phyloP scores from a whole-genome alignment of 257 asterid species.

The Solanum okadae region DNA sequence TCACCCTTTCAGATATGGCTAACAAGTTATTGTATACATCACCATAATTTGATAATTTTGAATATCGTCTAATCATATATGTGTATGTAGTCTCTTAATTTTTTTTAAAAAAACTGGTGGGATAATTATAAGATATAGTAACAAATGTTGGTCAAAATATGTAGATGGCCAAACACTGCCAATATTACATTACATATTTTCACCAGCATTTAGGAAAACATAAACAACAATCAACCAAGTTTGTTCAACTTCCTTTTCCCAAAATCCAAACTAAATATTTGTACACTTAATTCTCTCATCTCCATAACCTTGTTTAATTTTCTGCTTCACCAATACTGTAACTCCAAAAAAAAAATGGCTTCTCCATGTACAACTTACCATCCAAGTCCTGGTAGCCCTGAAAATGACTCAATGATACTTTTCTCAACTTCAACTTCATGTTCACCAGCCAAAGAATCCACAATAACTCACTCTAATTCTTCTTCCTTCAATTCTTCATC shows the following conservation, averaged over 20 bases:
- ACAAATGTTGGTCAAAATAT: neutral
- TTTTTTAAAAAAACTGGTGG: neutral
- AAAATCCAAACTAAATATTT: conserved; percentile 1
- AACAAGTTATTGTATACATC: neutral
- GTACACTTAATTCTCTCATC: conserved; percentile 5
- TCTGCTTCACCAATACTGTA: neutral
- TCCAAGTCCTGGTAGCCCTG: conserved; percentile 11
- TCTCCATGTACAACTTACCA: neutral
- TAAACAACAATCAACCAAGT: conserved; percentile 19
- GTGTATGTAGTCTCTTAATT: neutral
- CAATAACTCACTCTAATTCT: conserved; percentile 25
- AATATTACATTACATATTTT: conserved; percentile 3
- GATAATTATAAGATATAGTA: neutral
- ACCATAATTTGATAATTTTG: neutral
- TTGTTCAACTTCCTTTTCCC: conserved; percentile 43
- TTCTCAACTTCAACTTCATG: conserved; percentile 41
- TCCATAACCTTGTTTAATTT: neutral
- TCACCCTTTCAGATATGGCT: no score
- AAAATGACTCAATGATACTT: conserved; percentile 55
- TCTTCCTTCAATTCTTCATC: conserved; percentile 57
- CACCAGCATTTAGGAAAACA: conserved; percentile 6
- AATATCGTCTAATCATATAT: neutral
- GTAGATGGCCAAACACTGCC: conserved; percentile 19
- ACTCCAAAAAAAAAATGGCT: neutral
- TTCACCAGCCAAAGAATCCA: conserved; percentile 47